These are phyloP conservation scores for Phymatotrichopsis omnivora DNA, from an alignment of 2,329 filamentous ascomycete genomes.

Conservation along the genomic window DNA sequence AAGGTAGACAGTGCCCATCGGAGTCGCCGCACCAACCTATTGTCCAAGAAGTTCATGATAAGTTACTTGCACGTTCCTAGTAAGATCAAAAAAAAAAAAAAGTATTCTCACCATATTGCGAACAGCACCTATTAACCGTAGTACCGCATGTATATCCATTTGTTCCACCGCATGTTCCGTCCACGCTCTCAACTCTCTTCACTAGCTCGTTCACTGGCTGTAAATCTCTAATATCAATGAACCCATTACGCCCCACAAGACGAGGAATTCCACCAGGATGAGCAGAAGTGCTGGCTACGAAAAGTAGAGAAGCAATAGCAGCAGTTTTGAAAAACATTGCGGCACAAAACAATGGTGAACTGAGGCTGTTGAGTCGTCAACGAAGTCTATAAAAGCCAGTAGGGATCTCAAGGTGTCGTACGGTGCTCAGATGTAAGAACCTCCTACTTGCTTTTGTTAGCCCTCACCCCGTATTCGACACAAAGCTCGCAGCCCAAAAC, in stretches of 20 bases:
- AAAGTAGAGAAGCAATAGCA: conserved; percentile 2
- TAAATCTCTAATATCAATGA: conserved; percentile 16
- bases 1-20: conserved; percentile 13
- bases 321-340: conserved; percentile 11
- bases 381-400: too few relatives aligned
- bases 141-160: conserved; percentile 16
- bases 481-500: too few relatives aligned
- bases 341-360: too few relatives aligned
- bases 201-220: conserved; percentile 5
- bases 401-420: too few relatives aligned
- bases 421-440: too few relatives aligned
- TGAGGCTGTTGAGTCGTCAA: too few relatives aligned
- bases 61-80: too few relatives aligned
- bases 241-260: conserved; percentile 20
- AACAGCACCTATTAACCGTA: conserved; percentile 16
- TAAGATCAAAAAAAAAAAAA: conserved; percentile 1
- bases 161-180: conserved; percentile 17
- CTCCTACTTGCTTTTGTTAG: too few relatives aligned
- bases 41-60: background rate
- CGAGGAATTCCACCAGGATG: conserved; percentile 17
- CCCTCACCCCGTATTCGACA: too few relatives aligned
- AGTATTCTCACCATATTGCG: conserved; percentile 21
- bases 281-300: conserved; percentile 4
- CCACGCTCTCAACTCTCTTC: conserved; percentile 9
- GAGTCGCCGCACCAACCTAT: conserved; percentile 23